These are phyloP conservation scores for Boletus reticuloceps DNA, from an alignment of 768 basidiomycete species.

Conservation along the genomic window DNA sequence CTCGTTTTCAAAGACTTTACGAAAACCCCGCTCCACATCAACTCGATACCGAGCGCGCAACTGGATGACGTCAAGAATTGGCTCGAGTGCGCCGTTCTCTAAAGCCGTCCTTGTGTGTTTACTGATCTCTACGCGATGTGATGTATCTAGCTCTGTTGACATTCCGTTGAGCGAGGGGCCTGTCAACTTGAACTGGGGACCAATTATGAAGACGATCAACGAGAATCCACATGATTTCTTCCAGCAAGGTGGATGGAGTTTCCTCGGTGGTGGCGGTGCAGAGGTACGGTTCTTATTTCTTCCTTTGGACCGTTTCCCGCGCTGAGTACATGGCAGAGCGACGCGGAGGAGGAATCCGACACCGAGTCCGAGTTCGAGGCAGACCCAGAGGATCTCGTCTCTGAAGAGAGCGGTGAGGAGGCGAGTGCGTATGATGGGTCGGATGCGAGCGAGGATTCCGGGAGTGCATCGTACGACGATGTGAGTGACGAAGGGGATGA, in stretches of 20 bases:
- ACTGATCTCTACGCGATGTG: slow-evolving; percentile 2
- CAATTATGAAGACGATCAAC: slow-evolving; percentile 98
- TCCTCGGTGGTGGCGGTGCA: slow-evolving; percentile 67
- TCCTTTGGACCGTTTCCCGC: slow-evolving; percentile 2
- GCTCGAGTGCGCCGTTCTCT: slow-evolving; percentile 73
- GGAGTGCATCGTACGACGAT: slow-evolving; percentile 59
- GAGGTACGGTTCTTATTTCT: slow-evolving; percentile 47
- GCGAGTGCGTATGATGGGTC: slow-evolving; percentile 56
- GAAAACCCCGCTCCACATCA: slow-evolving; percentile 89
- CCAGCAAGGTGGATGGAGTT: slow-evolving; percentile 97
- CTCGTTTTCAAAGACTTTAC: slow-evolving; percentile 97
- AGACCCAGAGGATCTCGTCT: slow-evolving; percentile 42
- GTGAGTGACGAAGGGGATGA: slow-evolving; percentile 82
- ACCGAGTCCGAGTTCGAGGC: slow-evolving; percentile 68
- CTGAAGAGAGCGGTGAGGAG: slow-evolving; percentile 45
- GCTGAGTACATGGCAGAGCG: slow-evolving; percentile 47
- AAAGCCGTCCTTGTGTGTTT: background rate
- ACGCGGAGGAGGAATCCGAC: slow-evolving; percentile 60
- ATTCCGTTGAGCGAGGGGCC: slow-evolving; percentile 94
- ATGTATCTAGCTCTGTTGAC: slow-evolving; percentile 79
- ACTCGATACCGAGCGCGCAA: slow-evolving; percentile 86
- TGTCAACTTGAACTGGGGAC: slow-evolving; percentile 97
- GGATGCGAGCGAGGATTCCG: slow-evolving; percentile 55
- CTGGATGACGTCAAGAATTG: slow-evolving; percentile 99
- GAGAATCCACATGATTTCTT: slow-evolving; percentile 96